These are phyloP conservation scores for Fusarium redolens DNA, from an alignment of 2,329 filamentous ascomycete genomes.

Conservation along the genomic window DNA sequence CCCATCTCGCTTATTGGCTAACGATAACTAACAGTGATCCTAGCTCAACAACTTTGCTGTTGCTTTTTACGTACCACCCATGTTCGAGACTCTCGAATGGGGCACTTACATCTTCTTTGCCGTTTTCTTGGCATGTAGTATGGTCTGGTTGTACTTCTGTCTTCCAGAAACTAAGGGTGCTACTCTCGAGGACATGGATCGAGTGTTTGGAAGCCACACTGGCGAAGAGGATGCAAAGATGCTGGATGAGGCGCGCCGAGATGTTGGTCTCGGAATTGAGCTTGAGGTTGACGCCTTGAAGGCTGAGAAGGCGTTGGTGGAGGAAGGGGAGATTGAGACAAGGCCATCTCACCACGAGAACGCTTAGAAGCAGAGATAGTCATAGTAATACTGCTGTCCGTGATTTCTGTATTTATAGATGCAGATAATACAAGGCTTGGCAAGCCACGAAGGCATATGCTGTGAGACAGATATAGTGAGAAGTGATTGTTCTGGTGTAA, in stretches of 20 bases:
- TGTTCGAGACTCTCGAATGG: slow-evolving; percentile 51
- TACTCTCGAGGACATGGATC: slow-evolving; percentile 65
- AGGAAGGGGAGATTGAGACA: slow-evolving; percentile 27
- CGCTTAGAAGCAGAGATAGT: neutral
- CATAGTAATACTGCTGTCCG: neutral
- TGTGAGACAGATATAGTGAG: neutral
- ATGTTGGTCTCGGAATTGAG: slow-evolving; percentile 35
- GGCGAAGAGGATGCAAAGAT: slow-evolving; percentile 42
- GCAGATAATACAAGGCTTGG: neutral
- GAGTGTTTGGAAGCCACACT: slow-evolving; percentile 57
- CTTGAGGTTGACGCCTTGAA: slow-evolving; percentile 29
- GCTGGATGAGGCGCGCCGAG: slow-evolving; percentile 36
- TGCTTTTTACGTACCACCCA: slow-evolving; percentile 57
- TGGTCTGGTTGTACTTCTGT: slow-evolving; percentile 61
- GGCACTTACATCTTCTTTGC: slow-evolving; percentile 70
- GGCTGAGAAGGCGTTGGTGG: slow-evolving; percentile 36
- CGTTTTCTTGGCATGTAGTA: slow-evolving; percentile 58
- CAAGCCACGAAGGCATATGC: neutral
- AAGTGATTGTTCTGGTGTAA: neutral
- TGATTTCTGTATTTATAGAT: neutral
- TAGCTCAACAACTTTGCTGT: slow-evolving; percentile 58
- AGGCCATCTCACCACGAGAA: slow-evolving; percentile 34
- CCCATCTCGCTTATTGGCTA: neutral
- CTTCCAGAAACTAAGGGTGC: slow-evolving; percentile 67
- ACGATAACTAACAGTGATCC: neutral